Evolutionary conservation across 106 monocot species (phyloP), one percentile per base, ranked within the genome.

Genomic region (Cymbidium sinense): DNA sequence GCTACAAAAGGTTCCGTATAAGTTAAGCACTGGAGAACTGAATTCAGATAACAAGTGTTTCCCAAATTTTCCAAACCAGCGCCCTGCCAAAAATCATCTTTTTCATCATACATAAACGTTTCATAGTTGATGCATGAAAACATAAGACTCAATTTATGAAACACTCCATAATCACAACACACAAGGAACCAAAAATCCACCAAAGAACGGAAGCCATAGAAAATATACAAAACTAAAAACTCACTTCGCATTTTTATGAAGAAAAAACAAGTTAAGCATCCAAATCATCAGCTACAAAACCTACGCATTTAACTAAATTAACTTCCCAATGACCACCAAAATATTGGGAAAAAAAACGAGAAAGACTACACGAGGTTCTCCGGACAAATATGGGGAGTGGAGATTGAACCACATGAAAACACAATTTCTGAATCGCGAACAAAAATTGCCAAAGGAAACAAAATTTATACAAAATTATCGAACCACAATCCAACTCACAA

Each of bases 1-100:
- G 99, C 99, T 35, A 89, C 95, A 82, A 99, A 94, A 75, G 99
- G 99, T 81, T 99, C 95, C 1, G 99, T 99, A 62, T 99, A 99
- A 19, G 99, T 99, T 50, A 99, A 67, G 73, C 99, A 99, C 81
- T 99, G 99, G n/a, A 99, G 87, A 78, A 99, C 99, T 25, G 99
- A 95, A 82, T 99, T 99, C 30, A 99, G 86, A 75, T 81, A 99
- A 79, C 99, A 99, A 0, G 99, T 99, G 52, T 99, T 99, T 41
- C 99, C 99, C 29, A 93, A 85, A 79, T 99, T 99, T 43, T 61
- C 84, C 72, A 99, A 81, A 73, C 98, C 98, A 82, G 98, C 98
- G 67, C 98, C 98, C 98, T 83, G 47, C 47, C 11, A 47, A 47
- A 47, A 2, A 47, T 47, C 47, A 47, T 47, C 47, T 47, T 47